Base-by-base conservation (phyloP, 148 eudicot species). In the Oxyria digyna region DNA sequence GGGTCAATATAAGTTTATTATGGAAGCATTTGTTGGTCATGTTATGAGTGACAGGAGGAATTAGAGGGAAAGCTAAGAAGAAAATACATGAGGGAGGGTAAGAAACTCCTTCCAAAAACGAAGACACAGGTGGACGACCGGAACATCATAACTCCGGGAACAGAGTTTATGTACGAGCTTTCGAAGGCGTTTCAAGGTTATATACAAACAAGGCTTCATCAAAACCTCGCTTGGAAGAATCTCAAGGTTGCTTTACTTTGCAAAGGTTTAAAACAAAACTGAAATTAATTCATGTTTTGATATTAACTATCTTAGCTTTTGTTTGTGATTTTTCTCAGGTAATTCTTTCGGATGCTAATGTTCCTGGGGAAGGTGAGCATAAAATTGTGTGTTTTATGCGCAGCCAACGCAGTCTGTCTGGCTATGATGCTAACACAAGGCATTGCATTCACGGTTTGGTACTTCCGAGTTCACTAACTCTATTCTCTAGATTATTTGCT, bases 311-410 rank as follows among this genome's bases (percentile, higher is more conserved):
- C n/a, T n/a, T n/a, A n/a, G n/a, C n/a, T n/a, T 14, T 42, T 42
- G 48, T 42, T 42, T 42, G n/a, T 14, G 48, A 42, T 42, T 42
- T n/a, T 42, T 42, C n/a, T 42, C n/a, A 42, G 48, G 48, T 42
- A 5, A 77, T 84, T 35, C 77, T 84, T 0, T 84, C 87, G 0
- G 85, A 81, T 69, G 77, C 75, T 17, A 84, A 48, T 74, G 82
- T 75, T 40, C 87, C 87, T 23, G 87, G 87, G 1, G 87, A 84
- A 65, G 85, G 87, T 38, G 87, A 84, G 24, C 87, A 81, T 35
- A 84, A 84, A 35, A 84, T 84, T 8, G 76, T 81, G 84, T 74
- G 76, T 0, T 84, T 78, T 13, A 79, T 84, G 4, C 72, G 84
- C 42, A 63, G 24, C 4, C 87, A 84, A 32, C 74, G 84, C 3